Conservation (phyloP, 305 asterid species). For the Striga hermonthica region DNA sequence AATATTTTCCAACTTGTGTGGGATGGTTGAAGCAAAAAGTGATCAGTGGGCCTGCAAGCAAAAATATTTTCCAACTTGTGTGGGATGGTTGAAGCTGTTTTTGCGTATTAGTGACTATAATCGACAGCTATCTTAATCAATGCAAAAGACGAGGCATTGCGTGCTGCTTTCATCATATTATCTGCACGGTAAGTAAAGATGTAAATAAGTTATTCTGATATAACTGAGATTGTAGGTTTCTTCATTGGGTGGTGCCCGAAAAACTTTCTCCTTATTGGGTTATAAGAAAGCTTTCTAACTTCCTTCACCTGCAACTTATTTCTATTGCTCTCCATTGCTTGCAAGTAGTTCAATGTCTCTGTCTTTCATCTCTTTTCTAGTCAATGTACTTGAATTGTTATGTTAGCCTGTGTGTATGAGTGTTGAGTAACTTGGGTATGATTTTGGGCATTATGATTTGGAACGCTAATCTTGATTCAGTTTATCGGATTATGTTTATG, state of each 20-base stretch:
- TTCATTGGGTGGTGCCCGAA: neutral
- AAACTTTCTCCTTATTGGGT: too few relatives aligned
- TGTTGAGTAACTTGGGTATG: too few relatives aligned
- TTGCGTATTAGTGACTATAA: neutral
- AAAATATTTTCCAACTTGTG: slow-evolving; percentile 68
- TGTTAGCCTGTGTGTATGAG: too few relatives aligned
- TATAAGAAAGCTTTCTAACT: too few relatives aligned
- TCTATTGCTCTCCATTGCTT: too few relatives aligned
- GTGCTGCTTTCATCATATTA: neutral
- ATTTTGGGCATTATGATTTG: too few relatives aligned
- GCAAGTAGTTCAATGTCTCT: too few relatives aligned
- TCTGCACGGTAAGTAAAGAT: neutral
- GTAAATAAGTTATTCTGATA: slow-evolving; percentile 1
- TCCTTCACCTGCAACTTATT: too few relatives aligned
- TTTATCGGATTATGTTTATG: too few relatives aligned
- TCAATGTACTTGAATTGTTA: too few relatives aligned
- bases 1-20: slow-evolving; percentile 76
- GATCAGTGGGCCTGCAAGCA: slow-evolving; percentile 80
- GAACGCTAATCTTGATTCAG: too few relatives aligned
- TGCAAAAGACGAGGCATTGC: slow-evolving; percentile 8
- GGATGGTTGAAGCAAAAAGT: slow-evolving; percentile 55
- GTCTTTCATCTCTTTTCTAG: too few relatives aligned
- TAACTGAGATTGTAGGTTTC: neutral
- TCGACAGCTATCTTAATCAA: neutral
- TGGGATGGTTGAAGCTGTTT: slow-evolving; percentile 53